Evolutionary conservation across 306 rosid species (phyloP), one percentile per base, ranked within the genome.

Genomic region (Casuarina cunninghamiana): DNA sequence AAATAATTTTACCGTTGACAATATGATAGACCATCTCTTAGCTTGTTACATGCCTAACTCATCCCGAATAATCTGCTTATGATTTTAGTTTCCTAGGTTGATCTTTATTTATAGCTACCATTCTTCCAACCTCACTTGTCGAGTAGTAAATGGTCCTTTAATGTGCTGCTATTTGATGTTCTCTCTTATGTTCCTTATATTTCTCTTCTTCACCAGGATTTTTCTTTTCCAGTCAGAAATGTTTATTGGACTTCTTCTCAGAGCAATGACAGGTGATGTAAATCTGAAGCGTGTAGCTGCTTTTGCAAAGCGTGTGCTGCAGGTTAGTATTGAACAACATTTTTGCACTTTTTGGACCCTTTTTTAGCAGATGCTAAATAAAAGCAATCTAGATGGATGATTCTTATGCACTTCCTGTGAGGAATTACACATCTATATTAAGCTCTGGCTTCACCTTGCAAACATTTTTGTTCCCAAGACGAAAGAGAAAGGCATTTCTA

Each of bases 211-310:
- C 55, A 78, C 1, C 19, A 66, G 79, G 13, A 54, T 66, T 26
- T 26, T 26, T 62, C 17, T 41, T 77, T 76, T 80, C 45, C 91
- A 95, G 99, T 91, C 90, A 39, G 99, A 95, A 82, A 93, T 93
- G 97, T 95, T 95, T 62, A 83, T 95, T 73, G 99, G 93, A 66
- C 99, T 95, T 77, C 82, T 95, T 74, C 84, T 93, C 32, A 85
- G 96, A 79, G 96, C 99, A 69, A 93, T 95, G 99, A 95, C 91
- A 81, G 85, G 83, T 78, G 99, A 95, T 86, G 87, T 93, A 61
- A 93, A 90, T 73, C 78, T 95, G 83, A 95, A 90, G 90, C 99
- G 97, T 16, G 91, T 87, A 35, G 89, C 97, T 77, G 96, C 98
- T 39, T 93, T 88, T 80, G 93, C 97, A 11, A 95, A 93, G 83